phyloP scores from a whole-genome alignment of 768 basidiomycete species.

The Pulveroboletus sp. region DNA sequence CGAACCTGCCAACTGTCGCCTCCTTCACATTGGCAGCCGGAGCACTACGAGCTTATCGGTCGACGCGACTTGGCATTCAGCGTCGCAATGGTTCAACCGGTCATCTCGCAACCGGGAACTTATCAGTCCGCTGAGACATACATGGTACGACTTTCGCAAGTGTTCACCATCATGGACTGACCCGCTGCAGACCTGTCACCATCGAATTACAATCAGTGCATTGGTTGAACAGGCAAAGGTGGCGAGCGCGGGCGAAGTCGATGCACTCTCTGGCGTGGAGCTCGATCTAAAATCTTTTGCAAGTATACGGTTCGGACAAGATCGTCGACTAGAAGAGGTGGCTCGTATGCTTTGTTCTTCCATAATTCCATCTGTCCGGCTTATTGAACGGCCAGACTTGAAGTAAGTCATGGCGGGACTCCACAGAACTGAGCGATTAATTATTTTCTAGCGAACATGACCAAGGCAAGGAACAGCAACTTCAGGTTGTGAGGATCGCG shows the following conservation, averaged over 20 bases:
- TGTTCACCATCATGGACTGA: slow-evolving; percentile 9
- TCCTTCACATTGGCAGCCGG: slow-evolving; percentile 64
- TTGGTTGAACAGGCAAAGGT: slow-evolving; percentile 50
- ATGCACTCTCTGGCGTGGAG: slow-evolving; percentile 67
- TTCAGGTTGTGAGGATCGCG: slow-evolving; percentile 74
- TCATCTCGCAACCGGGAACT: slow-evolving; percentile 25
- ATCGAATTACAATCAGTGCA: slow-evolving; percentile 49
- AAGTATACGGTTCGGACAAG: slow-evolving; percentile 85
- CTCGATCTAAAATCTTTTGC: slow-evolving; percentile 71
- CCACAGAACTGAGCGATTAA: background rate
- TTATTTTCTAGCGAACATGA: slow-evolving; percentile 73
- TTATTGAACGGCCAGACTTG: slow-evolving; percentile 64
- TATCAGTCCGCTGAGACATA: slow-evolving; percentile 33
- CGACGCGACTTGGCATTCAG: slow-evolving; percentile 32
- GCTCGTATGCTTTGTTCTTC: slow-evolving; percentile 88
- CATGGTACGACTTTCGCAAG: slow-evolving; percentile 18
- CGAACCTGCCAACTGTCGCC: slow-evolving; percentile 80
- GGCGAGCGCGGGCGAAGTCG: slow-evolving; percentile 53
- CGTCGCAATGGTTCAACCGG: slow-evolving; percentile 30
- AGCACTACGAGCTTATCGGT: slow-evolving; percentile 33
- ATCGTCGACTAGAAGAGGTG: slow-evolving; percentile 88
- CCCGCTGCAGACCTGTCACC: slow-evolving; percentile 43
- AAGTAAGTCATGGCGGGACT: slow-evolving; percentile 44
- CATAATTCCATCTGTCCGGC: slow-evolving; percentile 60
- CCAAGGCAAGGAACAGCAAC: slow-evolving; percentile 81